Base-by-base conservation (phyloP, 768 basidiomycete genomes). In the Pleurotus giganteus region DNA sequence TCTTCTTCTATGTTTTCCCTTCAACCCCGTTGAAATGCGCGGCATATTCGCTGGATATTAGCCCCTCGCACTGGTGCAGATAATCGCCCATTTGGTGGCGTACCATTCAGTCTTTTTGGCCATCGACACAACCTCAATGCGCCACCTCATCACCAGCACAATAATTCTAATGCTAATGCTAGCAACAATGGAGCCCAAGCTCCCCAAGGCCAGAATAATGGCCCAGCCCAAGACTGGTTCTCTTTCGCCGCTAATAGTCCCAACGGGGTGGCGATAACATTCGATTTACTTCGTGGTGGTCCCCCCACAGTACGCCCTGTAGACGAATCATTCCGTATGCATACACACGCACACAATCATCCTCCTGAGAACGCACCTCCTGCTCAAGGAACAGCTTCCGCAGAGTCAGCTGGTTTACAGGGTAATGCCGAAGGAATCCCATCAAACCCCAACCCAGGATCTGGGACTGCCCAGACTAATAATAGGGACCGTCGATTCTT, bases 231-330 rank as follows among this genome's bases (percentile, higher is more conserved):
- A 17, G 49, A 34, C 19, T 45, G 43, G 34, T 23, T 21, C 19
- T 17, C 32, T 12, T 24, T 51, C 23, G 11, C 31, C 19, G 21
- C 31, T 9, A 21, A 28, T 15, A 28, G 8, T 51, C 29, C 49
- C 23, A 51, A 34, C 15, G 49, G 49, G 12, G 32, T 51, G 19
- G 49, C 49, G 21, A 51, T 51, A 51, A 51, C 49, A 7, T 36
- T 51, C n/a, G 49, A 51, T 37, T 37, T 51, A 15, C 49, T 51
- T 2, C 49, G 49, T 13, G 49, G 49, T 15, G 49, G 49, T 9
- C 49, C 49, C 17, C 49, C 49, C 19, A 24, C 37, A 5, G 34
- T 51, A 6, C 49, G 49, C 23, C 49, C 21, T 24, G 31, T 51
- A 11, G 49, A 51, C 23, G 49, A 34, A 15, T 36, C 19, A 15